phyloP scores from a whole-genome alignment of 441 rosid species.

The Corymbia citriodora region DNA sequence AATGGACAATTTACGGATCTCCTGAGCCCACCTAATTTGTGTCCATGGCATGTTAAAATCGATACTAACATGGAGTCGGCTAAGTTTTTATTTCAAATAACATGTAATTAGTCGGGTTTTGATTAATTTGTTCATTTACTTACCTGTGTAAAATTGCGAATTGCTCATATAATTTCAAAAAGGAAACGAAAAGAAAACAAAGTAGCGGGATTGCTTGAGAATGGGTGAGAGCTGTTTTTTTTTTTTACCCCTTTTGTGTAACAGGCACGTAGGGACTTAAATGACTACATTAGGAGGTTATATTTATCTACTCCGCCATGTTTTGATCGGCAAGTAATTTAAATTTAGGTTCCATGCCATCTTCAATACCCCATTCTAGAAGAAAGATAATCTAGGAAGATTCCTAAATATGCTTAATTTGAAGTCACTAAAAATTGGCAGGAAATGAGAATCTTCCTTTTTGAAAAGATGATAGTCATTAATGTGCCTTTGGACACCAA shows the following conservation, averaged over 20 bases:
- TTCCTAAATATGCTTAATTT: not conserved
- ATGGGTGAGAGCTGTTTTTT: not conserved
- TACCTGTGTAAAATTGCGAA: not conserved
- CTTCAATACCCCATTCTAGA: not conserved
- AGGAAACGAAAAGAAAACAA: not conserved
- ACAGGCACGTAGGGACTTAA: not conserved
- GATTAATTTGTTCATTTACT: not conserved
- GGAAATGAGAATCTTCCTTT: not conserved
- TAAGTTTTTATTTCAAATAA: not conserved
- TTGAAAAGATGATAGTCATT: not conserved
- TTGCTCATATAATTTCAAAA: not conserved
- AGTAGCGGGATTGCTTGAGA: not conserved
- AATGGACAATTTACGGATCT: not conserved
- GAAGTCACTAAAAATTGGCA: not conserved
- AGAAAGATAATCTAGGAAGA: not conserved
- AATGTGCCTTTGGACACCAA: not conserved
- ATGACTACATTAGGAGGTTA: not conserved
- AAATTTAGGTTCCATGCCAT: not conserved
- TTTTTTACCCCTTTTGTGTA: not conserved
- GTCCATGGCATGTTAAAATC: not conserved
- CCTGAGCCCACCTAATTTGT: not conserved
- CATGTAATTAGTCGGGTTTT: not conserved
- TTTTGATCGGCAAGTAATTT: not conserved
- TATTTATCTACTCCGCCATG: not conserved
- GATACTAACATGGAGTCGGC: not conserved